Base-by-base conservation (phyloP, 257 asterid species). In the Gardenia jasminoides region DNA sequence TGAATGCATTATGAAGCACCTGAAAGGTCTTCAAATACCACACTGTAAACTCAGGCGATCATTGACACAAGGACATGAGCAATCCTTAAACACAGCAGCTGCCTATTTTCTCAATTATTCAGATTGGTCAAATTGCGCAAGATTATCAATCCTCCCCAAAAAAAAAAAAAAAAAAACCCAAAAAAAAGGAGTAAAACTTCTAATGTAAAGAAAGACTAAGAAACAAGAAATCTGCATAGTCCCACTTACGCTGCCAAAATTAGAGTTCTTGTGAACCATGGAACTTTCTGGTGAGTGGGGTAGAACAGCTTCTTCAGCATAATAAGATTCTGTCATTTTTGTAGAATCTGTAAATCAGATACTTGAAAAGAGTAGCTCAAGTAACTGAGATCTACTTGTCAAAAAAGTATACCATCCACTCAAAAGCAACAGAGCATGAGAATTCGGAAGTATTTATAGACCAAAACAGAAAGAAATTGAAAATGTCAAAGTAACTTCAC, bases 281-380 rank as follows among this genome's bases (percentile, higher is more conserved):
- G 89, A 78, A 79, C 76, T 83, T 83, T 86, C 93, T 26, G 86
- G 88, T 43, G 94, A 83, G 81, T 87, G 83, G 39, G 84, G 85
- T 31, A 70, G 84, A 82, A 72, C 85, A 80, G 81, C 85, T 80
- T 90, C 97, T 83, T 81, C 89, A 76, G 82, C 65, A 54, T 71
- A 83, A 84, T 78, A 85, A 79, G 88, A 81, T 77, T 84, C 96
- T 91, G 90, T 80, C 19, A 81, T 72, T 56, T 31, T 54, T 54
- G 13, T 66, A 72, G 50, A 61, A 33, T 68, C 76, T 56, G 59
- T 10, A 22, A 58, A 69, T 22, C 46, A 3, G 44, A 67, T 70
- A 24, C 26, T 39, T 39, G 30, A 50, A 48, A 39, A 56, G 52
- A 20, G n/a, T 10, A 68, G 56, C 24, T 68, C 69, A 54, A 5